Conservation (phyloP, 106 monocot species). For the Gastrodia elata region DNA sequence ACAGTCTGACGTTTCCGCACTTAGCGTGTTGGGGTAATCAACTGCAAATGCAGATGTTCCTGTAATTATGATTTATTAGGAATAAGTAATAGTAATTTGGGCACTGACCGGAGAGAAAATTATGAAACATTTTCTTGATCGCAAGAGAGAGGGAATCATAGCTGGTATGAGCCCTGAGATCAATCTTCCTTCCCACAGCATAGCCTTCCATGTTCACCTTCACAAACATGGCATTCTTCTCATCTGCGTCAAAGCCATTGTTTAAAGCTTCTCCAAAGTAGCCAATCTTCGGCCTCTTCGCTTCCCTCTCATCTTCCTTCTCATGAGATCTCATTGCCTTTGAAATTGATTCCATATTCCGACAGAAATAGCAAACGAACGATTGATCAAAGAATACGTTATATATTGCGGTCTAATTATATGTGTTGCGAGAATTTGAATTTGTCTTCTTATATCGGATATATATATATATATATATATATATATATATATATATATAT, state of each 20-base stretch:
- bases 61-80: neutral
- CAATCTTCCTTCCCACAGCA: conserved; percentile 62
- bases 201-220: conserved; percentile 91
- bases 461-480: too few species aligned
- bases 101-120: conserved; percentile 51
- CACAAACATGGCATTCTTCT: conserved; percentile 40
- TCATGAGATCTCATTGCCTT: neutral
- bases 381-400: too few species aligned
- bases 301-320: conserved; percentile 17
- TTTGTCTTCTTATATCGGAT: too few species aligned
- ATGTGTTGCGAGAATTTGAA: too few species aligned
- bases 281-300: conserved; percentile 11
- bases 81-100: neutral
- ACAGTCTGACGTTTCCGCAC: neutral
- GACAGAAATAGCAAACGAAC: conserved; percentile 39
- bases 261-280: neutral
- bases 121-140: conserved; percentile 55
- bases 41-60: conserved; percentile 15
- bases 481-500: too few species aligned
- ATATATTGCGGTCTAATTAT: too few species aligned
- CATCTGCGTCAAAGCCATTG: neutral
- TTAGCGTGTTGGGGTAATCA: conserved; percentile 15
- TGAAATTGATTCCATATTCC: conserved; percentile 19
- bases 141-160: conserved; percentile 56
- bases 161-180: conserved; percentile 52